phyloP scores from a whole-genome alignment of 371 early-diverging fungal genomes.

The Circinella minor region DNA sequence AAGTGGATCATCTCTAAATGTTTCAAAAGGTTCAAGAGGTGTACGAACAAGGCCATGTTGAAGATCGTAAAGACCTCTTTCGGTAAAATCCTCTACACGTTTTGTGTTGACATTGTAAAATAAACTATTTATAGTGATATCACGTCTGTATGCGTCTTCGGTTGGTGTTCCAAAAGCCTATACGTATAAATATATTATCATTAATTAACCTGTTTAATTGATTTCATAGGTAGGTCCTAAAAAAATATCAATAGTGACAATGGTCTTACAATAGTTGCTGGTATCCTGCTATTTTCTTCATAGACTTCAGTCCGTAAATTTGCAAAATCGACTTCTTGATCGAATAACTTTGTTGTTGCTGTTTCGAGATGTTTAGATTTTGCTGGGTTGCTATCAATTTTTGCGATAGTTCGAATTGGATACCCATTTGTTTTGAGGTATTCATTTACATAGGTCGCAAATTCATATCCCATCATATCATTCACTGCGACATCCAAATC shows the following conservation, averaged over 20 bases:
- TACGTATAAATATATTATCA: neutral
- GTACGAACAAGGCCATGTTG: constrained; percentile 81
- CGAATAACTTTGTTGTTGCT: constrained; percentile 87
- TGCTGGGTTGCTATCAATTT: constrained; percentile 95
- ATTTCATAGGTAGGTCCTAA: no score
- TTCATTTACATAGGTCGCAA: constrained; percentile 81
- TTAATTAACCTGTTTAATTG: no score
- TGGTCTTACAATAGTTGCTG: constrained; percentile 61
- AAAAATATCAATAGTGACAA: no score
- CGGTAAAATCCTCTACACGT: constrained; percentile 93
- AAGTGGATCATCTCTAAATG: constrained; percentile 98
- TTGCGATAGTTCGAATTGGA: constrained; percentile 65
- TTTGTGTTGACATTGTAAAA: constrained; percentile 96
- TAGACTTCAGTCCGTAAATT: constrained; percentile 96
- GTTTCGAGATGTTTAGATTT: constrained; percentile 99
- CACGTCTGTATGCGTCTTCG: constrained; percentile 98
- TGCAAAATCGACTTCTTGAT: constrained; percentile 93
- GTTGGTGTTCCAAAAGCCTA: constrained; percentile 91
- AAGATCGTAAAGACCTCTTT: constrained; percentile 81
- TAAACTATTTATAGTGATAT: constrained; percentile 98
- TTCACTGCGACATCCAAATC: constrained; percentile 98
- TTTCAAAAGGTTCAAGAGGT: constrained; percentile 90
- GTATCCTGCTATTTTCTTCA: constrained; percentile 84
- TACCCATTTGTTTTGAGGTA: constrained; percentile 64
- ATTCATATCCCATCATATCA: constrained; percentile 94